phyloP scores from a whole-genome alignment of 768 basidiomycete genomes.

The Tremella mesenterica region DNA sequence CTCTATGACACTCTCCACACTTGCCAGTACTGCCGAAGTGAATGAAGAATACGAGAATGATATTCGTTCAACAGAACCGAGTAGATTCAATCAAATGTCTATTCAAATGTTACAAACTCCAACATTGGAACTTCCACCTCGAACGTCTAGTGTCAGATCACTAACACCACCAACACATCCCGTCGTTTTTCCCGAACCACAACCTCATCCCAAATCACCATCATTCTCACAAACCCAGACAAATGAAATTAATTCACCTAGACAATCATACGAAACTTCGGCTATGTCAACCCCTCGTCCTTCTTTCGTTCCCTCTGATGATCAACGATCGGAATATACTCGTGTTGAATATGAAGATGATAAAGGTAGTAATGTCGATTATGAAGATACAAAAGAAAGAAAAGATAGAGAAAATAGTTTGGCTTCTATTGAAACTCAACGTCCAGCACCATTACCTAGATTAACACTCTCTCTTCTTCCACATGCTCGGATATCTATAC shows the following conservation, averaged over 20 bases:
- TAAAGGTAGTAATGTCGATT: too few relatives aligned
- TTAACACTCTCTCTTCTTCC: conserved; percentile 55
- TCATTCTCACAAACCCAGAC: too few relatives aligned
- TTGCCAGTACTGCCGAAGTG: background rate
- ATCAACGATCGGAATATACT: background rate
- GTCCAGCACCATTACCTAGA: conserved; percentile 4
- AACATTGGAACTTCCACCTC: background rate
- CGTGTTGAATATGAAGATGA: too few relatives aligned
- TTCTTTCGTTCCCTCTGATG: conserved; percentile 6
- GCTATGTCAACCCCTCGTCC: conserved; percentile 10
- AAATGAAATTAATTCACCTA: background rate
- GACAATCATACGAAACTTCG: conserved; percentile 8
- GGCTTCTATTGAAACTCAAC: background rate
- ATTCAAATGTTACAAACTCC: background rate
- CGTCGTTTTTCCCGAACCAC: background rate
- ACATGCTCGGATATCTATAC: conserved; percentile 61
- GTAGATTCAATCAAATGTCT: background rate
- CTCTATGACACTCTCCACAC: background rate
- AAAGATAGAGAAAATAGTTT: too few relatives aligned
- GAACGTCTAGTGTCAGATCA: background rate
- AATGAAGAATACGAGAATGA: too few relatives aligned
- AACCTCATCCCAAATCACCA: too few relatives aligned
- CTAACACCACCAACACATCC: background rate
- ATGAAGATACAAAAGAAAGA: too few relatives aligned
- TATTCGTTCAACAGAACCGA: too few relatives aligned